These are phyloP conservation scores for Corniculantispora saksenae DNA, from an alignment of 2,329 filamentous ascomycete genomes.

Conservation along the genomic window DNA sequence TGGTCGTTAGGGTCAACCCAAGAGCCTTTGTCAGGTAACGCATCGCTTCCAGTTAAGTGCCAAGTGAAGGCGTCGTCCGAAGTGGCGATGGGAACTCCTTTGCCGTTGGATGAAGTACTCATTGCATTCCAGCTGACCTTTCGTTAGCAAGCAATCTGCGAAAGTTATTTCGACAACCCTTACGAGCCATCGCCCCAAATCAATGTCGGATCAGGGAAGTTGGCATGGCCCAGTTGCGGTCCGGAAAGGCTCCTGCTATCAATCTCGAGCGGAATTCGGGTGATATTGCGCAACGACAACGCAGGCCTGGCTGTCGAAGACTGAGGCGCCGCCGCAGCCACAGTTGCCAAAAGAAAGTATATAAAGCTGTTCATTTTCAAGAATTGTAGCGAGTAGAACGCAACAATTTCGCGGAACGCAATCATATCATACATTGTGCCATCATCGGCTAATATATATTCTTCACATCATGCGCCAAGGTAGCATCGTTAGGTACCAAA, in stretches of 20 bases:
- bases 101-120: slow-evolving; percentile 12
- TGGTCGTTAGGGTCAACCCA: slow-evolving; percentile 17
- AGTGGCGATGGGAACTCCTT: slow-evolving; percentile 15
- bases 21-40: slow-evolving; percentile 7
- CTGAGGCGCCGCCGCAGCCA: neutral
- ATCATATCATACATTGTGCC: no score
- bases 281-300: slow-evolving; percentile 11
- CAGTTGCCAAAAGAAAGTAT: neutral
- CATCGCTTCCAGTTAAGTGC: neutral
- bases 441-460: neutral
- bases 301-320: neutral
- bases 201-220: slow-evolving; percentile 17
- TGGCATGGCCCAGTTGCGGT: slow-evolving; percentile 1
- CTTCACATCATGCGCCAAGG: neutral
- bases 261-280: neutral
- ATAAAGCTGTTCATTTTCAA: neutral
- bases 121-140: slow-evolving; percentile 17
- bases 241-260: slow-evolving; percentile 6
- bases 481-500: neutral
- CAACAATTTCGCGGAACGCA: no score
- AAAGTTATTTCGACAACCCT: neutral
- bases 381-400: no score
- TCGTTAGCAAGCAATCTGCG: neutral
- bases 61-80: slow-evolving; percentile 11
- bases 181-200: slow-evolving; percentile 19